Conservation (phyloP, 768 basidiomycete species). For the Termitomyces sp. region DNA sequence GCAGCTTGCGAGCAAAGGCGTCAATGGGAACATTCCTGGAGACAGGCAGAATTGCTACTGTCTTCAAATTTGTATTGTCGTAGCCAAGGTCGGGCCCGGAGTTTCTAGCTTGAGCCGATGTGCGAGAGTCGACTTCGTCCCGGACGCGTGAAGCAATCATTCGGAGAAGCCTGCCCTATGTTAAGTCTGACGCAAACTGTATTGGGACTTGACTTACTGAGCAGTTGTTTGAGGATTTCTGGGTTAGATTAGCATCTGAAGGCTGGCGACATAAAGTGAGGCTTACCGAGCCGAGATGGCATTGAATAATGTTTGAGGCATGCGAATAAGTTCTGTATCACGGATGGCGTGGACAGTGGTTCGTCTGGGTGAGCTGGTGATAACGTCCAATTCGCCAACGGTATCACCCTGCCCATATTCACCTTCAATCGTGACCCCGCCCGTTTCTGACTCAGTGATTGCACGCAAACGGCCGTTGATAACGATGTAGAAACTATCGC, state of each 20-base stretch:
- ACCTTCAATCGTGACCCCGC: constrained; percentile 76
- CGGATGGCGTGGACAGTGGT: constrained; percentile 97
- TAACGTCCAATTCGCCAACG: constrained; percentile 96
- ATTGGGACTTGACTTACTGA: constrained; percentile 48
- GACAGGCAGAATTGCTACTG: constrained; percentile 88
- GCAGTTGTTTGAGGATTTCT: constrained; percentile 87
- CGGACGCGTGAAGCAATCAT: constrained; percentile 93
- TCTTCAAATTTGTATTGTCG: constrained; percentile 88
- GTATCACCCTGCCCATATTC: constrained; percentile 98
- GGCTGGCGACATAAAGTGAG: background rate
- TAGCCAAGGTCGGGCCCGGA: constrained; percentile 61
- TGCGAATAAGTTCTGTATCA: constrained; percentile 93
- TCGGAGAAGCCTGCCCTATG: constrained; percentile 56
- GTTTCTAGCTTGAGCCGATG: constrained; percentile 48
- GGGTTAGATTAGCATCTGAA: background rate
- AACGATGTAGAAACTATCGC: constrained; percentile 97
- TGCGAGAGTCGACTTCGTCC: constrained; percentile 71
- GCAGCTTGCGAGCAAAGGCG: constrained; percentile 86
- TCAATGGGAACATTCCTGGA: constrained; percentile 87
- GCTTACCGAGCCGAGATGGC: constrained; percentile 84
- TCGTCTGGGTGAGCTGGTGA: constrained; percentile 82
- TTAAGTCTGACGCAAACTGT: background rate
- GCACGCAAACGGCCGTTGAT: constrained; percentile 95
- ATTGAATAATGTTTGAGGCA: constrained; percentile 97
- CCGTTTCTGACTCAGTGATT: constrained; percentile 75